Evolutionary conservation across 2,329 filamentous ascomycete genomes (phyloP).

Genomic region (Aureobasidium sp.): DNA sequence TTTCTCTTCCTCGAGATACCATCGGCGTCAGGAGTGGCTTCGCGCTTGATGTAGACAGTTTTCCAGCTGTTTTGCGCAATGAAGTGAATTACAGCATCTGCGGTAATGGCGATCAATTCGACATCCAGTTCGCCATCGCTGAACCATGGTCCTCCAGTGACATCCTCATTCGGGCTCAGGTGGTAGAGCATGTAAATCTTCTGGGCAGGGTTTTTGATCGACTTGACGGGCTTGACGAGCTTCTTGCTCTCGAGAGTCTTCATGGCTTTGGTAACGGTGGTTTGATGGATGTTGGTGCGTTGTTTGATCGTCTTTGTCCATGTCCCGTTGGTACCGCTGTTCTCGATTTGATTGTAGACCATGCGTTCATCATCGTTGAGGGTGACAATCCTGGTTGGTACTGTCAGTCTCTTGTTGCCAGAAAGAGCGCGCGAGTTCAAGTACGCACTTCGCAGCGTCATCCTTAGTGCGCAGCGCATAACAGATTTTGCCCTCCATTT

Average conservation of each 20-base stretch:
- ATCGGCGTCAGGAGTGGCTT: conserved; percentile 10
- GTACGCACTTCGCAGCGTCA: conserved; percentile 17
- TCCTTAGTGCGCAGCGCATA: conserved; percentile 21
- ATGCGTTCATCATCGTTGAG: conserved; percentile 65
- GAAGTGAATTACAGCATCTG: conserved; percentile 64
- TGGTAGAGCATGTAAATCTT: conserved; percentile 94
- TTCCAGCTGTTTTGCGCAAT: conserved; percentile 68
- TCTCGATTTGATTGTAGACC: conserved; percentile 47
- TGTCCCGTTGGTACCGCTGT: conserved; percentile 38
- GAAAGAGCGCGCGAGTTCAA: too few species aligned
- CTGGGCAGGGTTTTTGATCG: conserved; percentile 80
- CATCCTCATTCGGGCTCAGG: conserved; percentile 77
- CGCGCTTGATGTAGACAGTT: conserved; percentile 33
- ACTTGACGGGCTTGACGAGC: conserved; percentile 83
- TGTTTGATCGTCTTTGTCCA: conserved; percentile 83
- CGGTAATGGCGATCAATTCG: conserved; percentile 73
- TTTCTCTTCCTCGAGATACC: conserved; percentile 28
- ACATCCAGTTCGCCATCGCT: conserved; percentile 85
- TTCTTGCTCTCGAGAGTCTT: conserved; percentile 76
- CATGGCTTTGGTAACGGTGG: conserved; percentile 69
- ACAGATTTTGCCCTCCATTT: conserved; percentile 23
- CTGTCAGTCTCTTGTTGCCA: conserved; percentile 19
- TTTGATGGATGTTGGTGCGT: conserved; percentile 75
- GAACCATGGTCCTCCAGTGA: conserved; percentile 92
- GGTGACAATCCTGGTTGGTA: conserved; percentile 30